phyloP scores from a whole-genome alignment of 306 rosid genomes.

The Dryas octopetala region DNA sequence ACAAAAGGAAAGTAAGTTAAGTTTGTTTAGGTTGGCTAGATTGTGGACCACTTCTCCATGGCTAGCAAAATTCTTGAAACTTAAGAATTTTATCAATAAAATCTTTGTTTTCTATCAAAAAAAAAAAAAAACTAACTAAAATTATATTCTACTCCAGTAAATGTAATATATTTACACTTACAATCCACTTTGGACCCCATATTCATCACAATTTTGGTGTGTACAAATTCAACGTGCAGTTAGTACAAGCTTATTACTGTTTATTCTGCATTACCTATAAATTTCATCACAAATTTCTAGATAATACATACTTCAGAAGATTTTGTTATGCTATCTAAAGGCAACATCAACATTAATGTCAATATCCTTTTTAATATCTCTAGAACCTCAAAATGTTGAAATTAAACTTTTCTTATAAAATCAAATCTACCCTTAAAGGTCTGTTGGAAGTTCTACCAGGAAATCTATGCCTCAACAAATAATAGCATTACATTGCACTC shows the following conservation, averaged over 20 bases:
- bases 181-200: background rate
- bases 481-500: background rate
- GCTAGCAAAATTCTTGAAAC: too few species aligned
- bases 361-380: background rate
- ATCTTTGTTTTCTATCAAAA: too few species aligned
- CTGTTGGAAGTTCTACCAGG: background rate
- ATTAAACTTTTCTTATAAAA: background rate
- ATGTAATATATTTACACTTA: background rate
- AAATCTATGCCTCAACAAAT: background rate
- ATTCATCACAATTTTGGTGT: background rate
- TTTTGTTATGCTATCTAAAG: background rate
- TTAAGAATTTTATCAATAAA: too few species aligned
- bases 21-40: too few species aligned
- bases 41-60: too few species aligned
- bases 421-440: background rate
- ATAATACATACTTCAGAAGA: background rate
- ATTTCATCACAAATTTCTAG: background rate
- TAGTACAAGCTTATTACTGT: background rate
- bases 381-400: background rate
- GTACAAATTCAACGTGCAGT: background rate
- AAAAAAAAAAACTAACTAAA: background rate
- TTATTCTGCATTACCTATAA: background rate
- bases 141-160: background rate
- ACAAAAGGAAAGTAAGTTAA: background rate
- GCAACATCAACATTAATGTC: background rate